Conservation (phyloP, 2,329 filamentous ascomycete genomes). For the Aphanoascus verrucosus region DNA sequence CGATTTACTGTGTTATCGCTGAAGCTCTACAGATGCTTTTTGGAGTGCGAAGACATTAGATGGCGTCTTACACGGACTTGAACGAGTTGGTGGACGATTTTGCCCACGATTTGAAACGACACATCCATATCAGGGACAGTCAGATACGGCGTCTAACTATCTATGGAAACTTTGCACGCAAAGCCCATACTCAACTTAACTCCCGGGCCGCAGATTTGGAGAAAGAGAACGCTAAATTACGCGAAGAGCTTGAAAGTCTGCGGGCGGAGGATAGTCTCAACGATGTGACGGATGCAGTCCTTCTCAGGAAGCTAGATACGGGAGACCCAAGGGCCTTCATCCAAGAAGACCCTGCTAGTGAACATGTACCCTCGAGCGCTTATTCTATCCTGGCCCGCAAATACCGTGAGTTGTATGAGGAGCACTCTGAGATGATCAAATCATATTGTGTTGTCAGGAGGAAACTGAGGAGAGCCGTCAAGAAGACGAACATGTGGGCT, state of each 20-base stretch:
- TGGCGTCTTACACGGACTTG: conserved; percentile 6
- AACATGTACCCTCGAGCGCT: background rate
- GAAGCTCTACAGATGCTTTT: background rate
- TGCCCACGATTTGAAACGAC: conserved; percentile 6
- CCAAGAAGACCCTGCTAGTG: background rate
- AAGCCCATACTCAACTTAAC: too few relatives aligned
- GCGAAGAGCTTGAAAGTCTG: background rate
- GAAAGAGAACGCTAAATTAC: background rate
- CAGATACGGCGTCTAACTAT: background rate
- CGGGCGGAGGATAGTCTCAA: background rate
- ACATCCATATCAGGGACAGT: conserved; percentile 1
- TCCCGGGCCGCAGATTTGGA: background rate
- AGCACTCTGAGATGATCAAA: conserved; percentile 22
- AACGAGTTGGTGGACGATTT: conserved; percentile 7
- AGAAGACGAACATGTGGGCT: conserved; percentile 25
- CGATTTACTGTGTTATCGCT: background rate
- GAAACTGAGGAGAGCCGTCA: conserved; percentile 27
- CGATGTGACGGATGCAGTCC: background rate
- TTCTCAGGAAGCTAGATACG: background rate
- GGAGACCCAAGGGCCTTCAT: background rate
- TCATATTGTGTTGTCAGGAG: conserved; percentile 24
- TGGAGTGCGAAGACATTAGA: background rate
- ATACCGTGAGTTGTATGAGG: conserved; percentile 27
- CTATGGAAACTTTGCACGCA: background rate
- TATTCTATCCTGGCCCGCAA: conserved; percentile 19